Base-by-base conservation (phyloP, 176 grass and related monocot genomes). In the Stipa capillata region DNA sequence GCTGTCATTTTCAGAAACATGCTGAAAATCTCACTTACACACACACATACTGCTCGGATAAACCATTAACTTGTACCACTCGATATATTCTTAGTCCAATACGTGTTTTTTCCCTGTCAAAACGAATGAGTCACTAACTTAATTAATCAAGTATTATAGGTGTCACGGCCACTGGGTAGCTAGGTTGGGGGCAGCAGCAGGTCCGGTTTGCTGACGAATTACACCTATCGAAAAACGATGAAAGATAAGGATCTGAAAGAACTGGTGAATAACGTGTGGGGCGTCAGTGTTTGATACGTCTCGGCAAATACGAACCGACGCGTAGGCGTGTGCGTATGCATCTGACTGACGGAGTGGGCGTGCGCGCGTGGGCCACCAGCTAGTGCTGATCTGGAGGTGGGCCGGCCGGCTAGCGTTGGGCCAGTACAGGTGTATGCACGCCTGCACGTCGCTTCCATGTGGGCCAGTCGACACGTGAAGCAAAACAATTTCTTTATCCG, bases 261-360 rank as follows among this genome's bases (percentile, higher is more conserved):
- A 60, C 17, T 4, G 37, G 35, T 25, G 64, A 43, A 67, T 67
- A 67, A 67, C n/a, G 37, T 67, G 64, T 41, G 64, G 37, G n/a
- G 64, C 21, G 2, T 25, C 54, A 45, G 82, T 77, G 73, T 69
- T 84, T 2, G 29, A 69, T 48, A 69, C 62, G 82, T 69, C 73
- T 69, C 62, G 2, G 29, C 72, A 44, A n/a, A n/a, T n/a, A n/a
- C n/a, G n/a, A n/a, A n/a, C n/a, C n/a, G n/a, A n/a, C n/a, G n/a
- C n/a, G n/a, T n/a, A n/a, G n/a, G n/a, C n/a, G n/a, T n/a, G n/a
- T n/a, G n/a, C n/a, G n/a, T n/a, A n/a, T n/a, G n/a, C n/a, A n/a
- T n/a, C n/a, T n/a, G n/a, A n/a, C n/a, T n/a, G n/a, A n/a, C n/a
- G n/a, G n/a, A n/a, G n/a, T n/a, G n/a, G n/a, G n/a, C n/a, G n/a